These are phyloP conservation scores for Trypethelium eluteriae DNA, from an alignment of 495 filamentous ascomycete genomes.

Conservation along the genomic window DNA sequence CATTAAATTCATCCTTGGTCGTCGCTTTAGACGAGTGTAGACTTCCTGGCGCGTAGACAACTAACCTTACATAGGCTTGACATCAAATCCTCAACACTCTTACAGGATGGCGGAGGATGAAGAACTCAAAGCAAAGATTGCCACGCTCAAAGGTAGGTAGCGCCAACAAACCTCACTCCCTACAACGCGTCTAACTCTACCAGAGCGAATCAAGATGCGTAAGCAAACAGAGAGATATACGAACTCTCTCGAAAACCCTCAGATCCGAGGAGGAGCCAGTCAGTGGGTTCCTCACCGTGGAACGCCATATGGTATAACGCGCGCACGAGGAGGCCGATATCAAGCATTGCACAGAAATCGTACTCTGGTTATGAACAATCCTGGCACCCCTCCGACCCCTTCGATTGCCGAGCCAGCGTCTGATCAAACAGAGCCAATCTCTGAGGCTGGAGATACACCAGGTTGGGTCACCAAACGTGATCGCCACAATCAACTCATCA, in stretches of 20 bases:
- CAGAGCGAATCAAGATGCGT: neutral
- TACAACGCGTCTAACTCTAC: neutral
- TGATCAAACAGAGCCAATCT: constrained; percentile 7
- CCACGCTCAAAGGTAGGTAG: constrained; percentile 20
- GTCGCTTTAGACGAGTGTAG: neutral
- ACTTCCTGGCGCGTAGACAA: neutral
- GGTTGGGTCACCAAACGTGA: constrained; percentile 73
- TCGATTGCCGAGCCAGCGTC: neutral
- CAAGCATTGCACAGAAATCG: constrained; percentile 53
- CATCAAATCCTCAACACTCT: neutral
- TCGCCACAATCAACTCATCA: constrained; percentile 85
- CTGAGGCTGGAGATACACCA: constrained; percentile 16
- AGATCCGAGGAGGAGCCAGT: constrained; percentile 5
- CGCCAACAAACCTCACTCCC: constrained; percentile 19
- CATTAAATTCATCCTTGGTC: neutral
- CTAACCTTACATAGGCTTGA: neutral
- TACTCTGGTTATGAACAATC: constrained; percentile 64
- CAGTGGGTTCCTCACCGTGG: constrained; percentile 23
- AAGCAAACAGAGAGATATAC: neutral
- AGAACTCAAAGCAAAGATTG: constrained; percentile 26
- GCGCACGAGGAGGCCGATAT: constrained; percentile 15
- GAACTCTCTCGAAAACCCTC: neutral
- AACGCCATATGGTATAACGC: constrained; percentile 22
- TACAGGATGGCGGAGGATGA: constrained; percentile 18
- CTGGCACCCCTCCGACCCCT: constrained; percentile 20